phyloP scores from a whole-genome alignment of 2,329 filamentous ascomycete genomes.

The Paraphaeosphaeria minitans region DNA sequence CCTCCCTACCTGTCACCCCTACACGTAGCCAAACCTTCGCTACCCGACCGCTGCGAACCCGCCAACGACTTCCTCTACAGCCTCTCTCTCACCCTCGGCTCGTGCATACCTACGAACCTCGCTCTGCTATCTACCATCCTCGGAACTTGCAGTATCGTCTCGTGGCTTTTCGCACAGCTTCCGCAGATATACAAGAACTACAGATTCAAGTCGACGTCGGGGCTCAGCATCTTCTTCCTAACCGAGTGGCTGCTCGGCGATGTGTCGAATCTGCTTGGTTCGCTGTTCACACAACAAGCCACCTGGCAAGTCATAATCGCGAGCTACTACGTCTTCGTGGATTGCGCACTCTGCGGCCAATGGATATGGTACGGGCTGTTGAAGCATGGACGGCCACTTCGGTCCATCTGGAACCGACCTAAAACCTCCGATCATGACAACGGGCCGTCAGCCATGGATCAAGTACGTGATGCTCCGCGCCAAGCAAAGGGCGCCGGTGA shows the following conservation, averaged over 20 bases:
- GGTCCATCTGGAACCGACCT: conserved; percentile 41
- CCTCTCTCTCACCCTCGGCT: conserved; percentile 64
- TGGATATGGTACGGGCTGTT: conserved; percentile 69
- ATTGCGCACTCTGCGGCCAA: conserved; percentile 65
- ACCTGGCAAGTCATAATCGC: conserved; percentile 70
- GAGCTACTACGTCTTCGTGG: conserved; percentile 69
- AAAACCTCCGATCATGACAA: conserved; percentile 25
- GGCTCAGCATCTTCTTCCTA: conserved; percentile 68
- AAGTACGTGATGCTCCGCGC: conserved; percentile 32
- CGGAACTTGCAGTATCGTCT: conserved; percentile 66
- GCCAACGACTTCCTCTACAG: conserved; percentile 61
- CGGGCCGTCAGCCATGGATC: conserved; percentile 35
- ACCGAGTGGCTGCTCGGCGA: conserved; percentile 70
- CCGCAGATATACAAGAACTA: conserved; percentile 74
- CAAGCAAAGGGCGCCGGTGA: conserved; percentile 19
- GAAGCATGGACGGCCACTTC: conserved; percentile 54
- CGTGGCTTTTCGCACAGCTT: conserved; percentile 72
- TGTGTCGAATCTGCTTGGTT: conserved; percentile 66
- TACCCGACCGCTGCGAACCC: conserved; percentile 66
- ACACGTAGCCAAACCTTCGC: conserved; percentile 43
- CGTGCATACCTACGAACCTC: conserved; percentile 67
- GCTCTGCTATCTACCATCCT: conserved; percentile 66
- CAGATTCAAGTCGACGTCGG: conserved; percentile 66
- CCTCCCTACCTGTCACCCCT: conserved; percentile 41
- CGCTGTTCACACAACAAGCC: conserved; percentile 67